Percentiles rank a stretch among this genome's conserved stretches.
Evolutionary conservation across 306 rosid species (phyloP).

Genomic region (Astragalus membranaceus): DNA sequence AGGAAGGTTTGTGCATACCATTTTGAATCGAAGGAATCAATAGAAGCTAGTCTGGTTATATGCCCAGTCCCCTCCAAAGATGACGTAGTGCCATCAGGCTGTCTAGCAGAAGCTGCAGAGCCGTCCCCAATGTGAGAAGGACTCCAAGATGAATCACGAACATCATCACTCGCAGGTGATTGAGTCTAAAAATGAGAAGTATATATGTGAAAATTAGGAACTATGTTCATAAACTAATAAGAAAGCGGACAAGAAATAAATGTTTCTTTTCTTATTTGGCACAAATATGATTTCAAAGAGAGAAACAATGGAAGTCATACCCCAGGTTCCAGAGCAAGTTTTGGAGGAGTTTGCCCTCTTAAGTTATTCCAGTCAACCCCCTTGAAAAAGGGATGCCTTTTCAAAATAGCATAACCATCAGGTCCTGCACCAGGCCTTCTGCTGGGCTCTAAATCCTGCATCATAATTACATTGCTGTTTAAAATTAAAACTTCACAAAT

Average conservation of each 20-base stretch:
- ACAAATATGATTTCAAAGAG: slow-evolving; percentile 9
- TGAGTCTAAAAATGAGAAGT: slow-evolving; percentile 33
- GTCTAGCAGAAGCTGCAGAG: slow-evolving; percentile 36
- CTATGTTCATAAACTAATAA: background rate
- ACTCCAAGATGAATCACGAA: slow-evolving; percentile 65
- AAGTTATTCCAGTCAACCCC: slow-evolving; percentile 72
- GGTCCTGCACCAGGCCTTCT: slow-evolving; percentile 91
- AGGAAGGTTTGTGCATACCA: slow-evolving; percentile 50
- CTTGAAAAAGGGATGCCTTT: slow-evolving; percentile 80
- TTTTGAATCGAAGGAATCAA: slow-evolving; percentile 96
- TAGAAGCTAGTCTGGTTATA: slow-evolving; percentile 90
- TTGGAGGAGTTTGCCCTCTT: slow-evolving; percentile 64
- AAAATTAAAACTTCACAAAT: slow-evolving; percentile 3
- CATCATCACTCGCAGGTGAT: slow-evolving; percentile 45
- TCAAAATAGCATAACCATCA: slow-evolving; percentile 70
- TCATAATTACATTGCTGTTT: background rate
- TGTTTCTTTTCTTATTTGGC: slow-evolving; percentile 4
- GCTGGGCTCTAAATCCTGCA: slow-evolving; percentile 85
- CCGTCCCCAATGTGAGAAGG: slow-evolving; percentile 79
- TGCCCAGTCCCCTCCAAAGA: slow-evolving; percentile 56
- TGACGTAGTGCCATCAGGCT: slow-evolving; percentile 62
- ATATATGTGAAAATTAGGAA: background rate
- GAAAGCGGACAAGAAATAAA: slow-evolving; percentile 5
- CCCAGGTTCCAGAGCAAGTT: slow-evolving; percentile 64
- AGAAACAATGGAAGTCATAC: slow-evolving; percentile 31